A percentile compares a stretch with the other conserved stretches of the same genome.
Evolutionary conservation across 371 early-diverging fungal species (phyloP).

Genomic region (Lichtheimia corymbifera): DNA sequence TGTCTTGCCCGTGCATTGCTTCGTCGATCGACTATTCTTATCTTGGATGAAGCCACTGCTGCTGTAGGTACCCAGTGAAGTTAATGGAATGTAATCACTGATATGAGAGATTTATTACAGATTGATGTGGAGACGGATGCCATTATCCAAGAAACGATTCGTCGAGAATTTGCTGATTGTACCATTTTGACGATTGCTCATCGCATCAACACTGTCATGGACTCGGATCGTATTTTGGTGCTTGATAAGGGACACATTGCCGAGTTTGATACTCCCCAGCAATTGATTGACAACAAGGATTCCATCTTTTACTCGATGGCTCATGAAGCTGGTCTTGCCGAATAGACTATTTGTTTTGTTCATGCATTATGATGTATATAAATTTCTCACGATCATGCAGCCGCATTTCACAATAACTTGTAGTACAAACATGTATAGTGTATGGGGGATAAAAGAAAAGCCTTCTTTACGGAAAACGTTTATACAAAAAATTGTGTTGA

Average conservation of each 20-base stretch:
- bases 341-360: conserved; percentile 18
- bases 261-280: conserved; percentile 78
- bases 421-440: background rate
- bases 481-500: conserved; percentile 2
- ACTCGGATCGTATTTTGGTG: conserved; percentile 83
- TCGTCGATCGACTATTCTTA: conserved; percentile 67
- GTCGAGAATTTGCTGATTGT: conserved; percentile 80
- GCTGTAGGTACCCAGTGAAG: conserved; percentile 38
- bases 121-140: conserved; percentile 84
- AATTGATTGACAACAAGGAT: conserved; percentile 59
- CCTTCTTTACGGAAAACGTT: background rate
- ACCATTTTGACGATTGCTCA: conserved; percentile 96
- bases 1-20: conserved; percentile 86
- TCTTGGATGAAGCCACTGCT: conserved; percentile 95
- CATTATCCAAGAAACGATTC: conserved; percentile 88
- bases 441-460: too few species aligned
- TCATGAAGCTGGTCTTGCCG: conserved; percentile 66
- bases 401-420: background rate
- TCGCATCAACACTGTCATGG: conserved; percentile 88
- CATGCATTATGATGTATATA: background rate
- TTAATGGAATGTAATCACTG: background rate
- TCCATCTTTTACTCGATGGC: conserved; percentile 76
- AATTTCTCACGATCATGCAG: too few species aligned
- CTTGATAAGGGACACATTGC: conserved; percentile 75
- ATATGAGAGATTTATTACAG: conserved; percentile 12